A percentile compares a stretch with the other conserved stretches of the same genome.
Evolutionary conservation across 768 basidiomycete genomes (phyloP).

Genomic region (Lactarius quietus): DNA sequence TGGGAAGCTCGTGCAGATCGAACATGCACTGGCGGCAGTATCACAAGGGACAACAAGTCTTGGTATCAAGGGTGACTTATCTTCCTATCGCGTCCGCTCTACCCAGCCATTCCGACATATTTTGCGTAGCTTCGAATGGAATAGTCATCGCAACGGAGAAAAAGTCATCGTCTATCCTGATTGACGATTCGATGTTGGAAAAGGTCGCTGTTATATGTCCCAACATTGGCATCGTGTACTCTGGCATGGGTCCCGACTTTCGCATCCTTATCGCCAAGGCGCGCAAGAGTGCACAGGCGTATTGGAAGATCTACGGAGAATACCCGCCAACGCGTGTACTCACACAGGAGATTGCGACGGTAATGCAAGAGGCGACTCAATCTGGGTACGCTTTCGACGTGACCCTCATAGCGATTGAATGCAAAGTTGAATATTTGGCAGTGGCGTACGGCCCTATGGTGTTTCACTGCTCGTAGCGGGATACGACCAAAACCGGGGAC

Average conservation of each 20-base stretch:
- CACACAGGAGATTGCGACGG: slow-evolving; percentile 94
- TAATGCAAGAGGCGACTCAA: slow-evolving; percentile 99
- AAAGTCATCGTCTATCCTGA: slow-evolving; percentile 95
- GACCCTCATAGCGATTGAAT: not conserved
- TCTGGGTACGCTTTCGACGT: slow-evolving; percentile 65
- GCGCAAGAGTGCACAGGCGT: slow-evolving; percentile 95
- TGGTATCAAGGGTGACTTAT: slow-evolving; percentile 88
- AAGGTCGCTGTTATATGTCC: slow-evolving; percentile 97
- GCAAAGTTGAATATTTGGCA: slow-evolving; percentile 33
- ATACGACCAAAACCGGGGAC: slow-evolving; percentile 93
- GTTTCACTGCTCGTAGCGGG: slow-evolving; percentile 96
- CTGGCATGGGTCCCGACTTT: slow-evolving; percentile 99
- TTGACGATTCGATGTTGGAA: slow-evolving; percentile 97
- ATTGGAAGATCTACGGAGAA: slow-evolving; percentile 99
- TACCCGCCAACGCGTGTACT: slow-evolving; percentile 96
- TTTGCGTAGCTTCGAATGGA: slow-evolving; percentile 83
- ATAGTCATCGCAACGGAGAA: slow-evolving; percentile 99
- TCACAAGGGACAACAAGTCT: slow-evolving; percentile 94
- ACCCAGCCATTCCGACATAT: slow-evolving; percentile 24
- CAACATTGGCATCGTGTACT: slow-evolving; percentile 99
- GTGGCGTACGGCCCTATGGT: slow-evolving; percentile 98
- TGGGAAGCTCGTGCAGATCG: slow-evolving; percentile 98
- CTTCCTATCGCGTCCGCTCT: slow-evolving; percentile 7
- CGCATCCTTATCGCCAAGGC: slow-evolving; percentile 91
- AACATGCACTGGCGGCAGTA: slow-evolving; percentile 97